Evolutionary conservation across 2,329 filamentous ascomycete genomes (phyloP).

Genomic region (Penicillium sp.): DNA sequence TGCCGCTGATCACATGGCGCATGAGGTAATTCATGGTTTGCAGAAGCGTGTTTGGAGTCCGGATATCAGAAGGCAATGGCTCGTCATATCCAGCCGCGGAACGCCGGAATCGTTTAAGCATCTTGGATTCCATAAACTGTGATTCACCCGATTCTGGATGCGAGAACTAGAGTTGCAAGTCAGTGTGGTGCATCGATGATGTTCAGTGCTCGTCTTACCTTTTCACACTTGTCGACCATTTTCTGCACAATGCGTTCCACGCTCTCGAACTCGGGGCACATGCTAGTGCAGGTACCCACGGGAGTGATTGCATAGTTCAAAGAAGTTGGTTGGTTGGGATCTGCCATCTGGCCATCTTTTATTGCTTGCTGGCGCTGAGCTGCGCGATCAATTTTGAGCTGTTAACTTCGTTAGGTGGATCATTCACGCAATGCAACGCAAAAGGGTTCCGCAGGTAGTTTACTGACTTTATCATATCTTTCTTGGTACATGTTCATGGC

Average conservation of each 20-base stretch:
- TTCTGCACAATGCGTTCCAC: conserved; percentile 64
- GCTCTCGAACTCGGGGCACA: conserved; percentile 66
- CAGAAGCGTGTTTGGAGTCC: conserved; percentile 55
- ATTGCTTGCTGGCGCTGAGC: conserved; percentile 55
- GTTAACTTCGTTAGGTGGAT: conserved; percentile 12
- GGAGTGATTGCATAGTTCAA: conserved; percentile 63
- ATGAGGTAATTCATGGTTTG: conserved; percentile 52
- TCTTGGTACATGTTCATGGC: conserved; percentile 32
- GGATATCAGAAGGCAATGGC: conserved; percentile 64
- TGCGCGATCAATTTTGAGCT: conserved; percentile 55
- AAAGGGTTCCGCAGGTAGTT: neutral
- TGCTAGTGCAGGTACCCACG: conserved; percentile 62
- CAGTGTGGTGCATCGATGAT: neutral
- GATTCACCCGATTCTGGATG: conserved; percentile 37
- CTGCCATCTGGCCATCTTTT: conserved; percentile 55
- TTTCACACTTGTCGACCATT: conserved; percentile 63
- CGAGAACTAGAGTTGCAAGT: conserved; percentile 31
- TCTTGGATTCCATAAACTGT: conserved; percentile 45
- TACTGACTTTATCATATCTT: conserved; percentile 40
- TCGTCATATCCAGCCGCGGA: conserved; percentile 65
- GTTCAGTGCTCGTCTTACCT: conserved; percentile 41
- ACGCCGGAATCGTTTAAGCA: conserved; percentile 66
- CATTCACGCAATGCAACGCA: neutral
- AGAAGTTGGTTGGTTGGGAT: conserved; percentile 62
- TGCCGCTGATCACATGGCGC: conserved; percentile 54